A percentile compares a stretch with the other conserved stretches of the same genome.
These are phyloP conservation scores for Clathrus columnatus DNA, from an alignment of 768 basidiomycete species.

Conservation along the genomic window DNA sequence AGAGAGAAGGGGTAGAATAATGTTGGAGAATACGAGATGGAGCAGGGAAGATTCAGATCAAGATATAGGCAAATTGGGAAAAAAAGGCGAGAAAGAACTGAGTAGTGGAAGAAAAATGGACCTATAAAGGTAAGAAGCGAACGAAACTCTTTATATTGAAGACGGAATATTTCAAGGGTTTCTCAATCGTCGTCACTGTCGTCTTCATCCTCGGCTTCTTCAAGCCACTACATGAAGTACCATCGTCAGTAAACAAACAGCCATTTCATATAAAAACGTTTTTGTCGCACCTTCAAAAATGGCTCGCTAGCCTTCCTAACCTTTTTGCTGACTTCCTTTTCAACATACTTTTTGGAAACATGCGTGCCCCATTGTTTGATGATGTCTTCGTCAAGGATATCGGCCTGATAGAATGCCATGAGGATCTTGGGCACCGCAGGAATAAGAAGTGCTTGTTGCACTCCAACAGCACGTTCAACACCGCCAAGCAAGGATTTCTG, in stretches of 20 bases:
- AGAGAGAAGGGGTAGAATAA: too few relatives aligned
- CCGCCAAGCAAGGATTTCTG: conserved; percentile 93
- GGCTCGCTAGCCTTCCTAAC: conserved; percentile 93
- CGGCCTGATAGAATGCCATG: conserved; percentile 89
- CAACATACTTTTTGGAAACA: conserved; percentile 93
- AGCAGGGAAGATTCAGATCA: too few relatives aligned
- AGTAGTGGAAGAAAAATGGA: too few relatives aligned
- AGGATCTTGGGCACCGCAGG: conserved; percentile 78
- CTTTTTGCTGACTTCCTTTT: conserved; percentile 91
- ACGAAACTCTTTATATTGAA: too few relatives aligned
- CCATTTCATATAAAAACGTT: not conserved
- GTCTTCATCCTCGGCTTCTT: conserved; percentile 78
- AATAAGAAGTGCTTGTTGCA: conserved; percentile 63
- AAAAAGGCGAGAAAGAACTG: too few relatives aligned
- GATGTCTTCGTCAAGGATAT: conserved; percentile 87
- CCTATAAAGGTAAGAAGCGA: too few relatives aligned
- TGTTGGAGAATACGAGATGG: too few relatives aligned
- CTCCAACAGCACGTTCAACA: conserved; percentile 77
- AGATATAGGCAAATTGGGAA: too few relatives aligned
- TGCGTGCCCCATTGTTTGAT: conserved; percentile 91
- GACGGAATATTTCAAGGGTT: too few relatives aligned
- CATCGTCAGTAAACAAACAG: not conserved
- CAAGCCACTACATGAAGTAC: conserved; percentile 58
- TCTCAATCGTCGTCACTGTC: conserved; percentile 34
- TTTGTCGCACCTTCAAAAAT: conserved; percentile 71